Evolutionary conservation across 179 eudicot genomes (phyloP), one percentile per base, ranked within the genome.

Genomic region (Spergularia azorica): DNA sequence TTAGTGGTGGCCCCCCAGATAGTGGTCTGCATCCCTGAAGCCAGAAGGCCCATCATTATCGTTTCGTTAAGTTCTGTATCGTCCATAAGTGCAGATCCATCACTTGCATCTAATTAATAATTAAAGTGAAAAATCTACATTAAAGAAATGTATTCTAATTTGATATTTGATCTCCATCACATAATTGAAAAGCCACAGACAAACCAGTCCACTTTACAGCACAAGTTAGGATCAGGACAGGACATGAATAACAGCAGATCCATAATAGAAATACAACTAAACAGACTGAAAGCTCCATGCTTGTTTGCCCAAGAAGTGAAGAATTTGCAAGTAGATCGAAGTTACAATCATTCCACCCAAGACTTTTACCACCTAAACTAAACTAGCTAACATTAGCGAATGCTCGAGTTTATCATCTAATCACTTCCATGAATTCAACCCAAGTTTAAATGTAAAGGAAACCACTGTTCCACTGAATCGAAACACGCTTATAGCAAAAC

Each of bases 181-280:
- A 83, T 83, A 67, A 79, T 72, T 66, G 80, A 58, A 76, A 76
- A 70, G 74, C 55, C 62, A 58, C 61, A 76, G 79, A 72, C 74
- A 76, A 74, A 74, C 74, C 81, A 63, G 71, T 74, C 57, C 69
- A 76, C 85, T 84, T 88, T 79, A 79, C 89, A 81, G 85, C 83
- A 76, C 76, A 82, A 71, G 55, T 73, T 66, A 52, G 77, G 13
- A 77, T 76, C 76, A 52, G 71, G 71, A 75, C 73, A 82, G 79
- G 84, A 77, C 84, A 72, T 79, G 81, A 83, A 84, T 79, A 73
- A 61, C 62, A 76, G 20, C 58, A 58, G 71, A 2, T 57, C 70
- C 32, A 21, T 39, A 21, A 62, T 13, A 77, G 38, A 17, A 61
- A 73, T 58, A 18, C 57, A 55, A 10, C n/a, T 32, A 32, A 65